Evolutionary conservation across 148 eudicot species (phyloP).

Genomic region (Persicaria tinctoria): DNA sequence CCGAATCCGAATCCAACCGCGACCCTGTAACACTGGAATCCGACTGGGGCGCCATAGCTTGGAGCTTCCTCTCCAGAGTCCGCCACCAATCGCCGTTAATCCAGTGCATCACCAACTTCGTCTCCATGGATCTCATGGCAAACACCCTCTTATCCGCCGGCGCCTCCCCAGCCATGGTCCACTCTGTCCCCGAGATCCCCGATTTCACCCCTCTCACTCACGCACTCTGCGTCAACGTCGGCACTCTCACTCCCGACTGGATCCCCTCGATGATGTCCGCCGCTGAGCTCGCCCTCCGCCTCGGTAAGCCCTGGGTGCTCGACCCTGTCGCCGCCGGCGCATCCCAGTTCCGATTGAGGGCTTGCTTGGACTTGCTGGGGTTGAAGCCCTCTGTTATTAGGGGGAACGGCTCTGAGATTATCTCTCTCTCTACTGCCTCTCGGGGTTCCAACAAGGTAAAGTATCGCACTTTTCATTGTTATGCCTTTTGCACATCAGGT

Average conservation of each 20-base stretch:
- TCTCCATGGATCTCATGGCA: slow-evolving; percentile 69
- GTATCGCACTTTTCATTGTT: not conserved
- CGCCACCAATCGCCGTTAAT: slow-evolving; percentile 38
- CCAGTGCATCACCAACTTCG: slow-evolving; percentile 71
- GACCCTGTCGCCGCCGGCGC: slow-evolving; percentile 89
- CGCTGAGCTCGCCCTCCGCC: slow-evolving; percentile 30
- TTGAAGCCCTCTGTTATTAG: slow-evolving; percentile 67
- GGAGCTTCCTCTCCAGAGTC: slow-evolving; percentile 24
- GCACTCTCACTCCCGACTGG: slow-evolving; percentile 56
- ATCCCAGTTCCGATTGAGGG: slow-evolving; percentile 57
- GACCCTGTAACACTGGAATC: not conserved
- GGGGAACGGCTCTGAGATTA: slow-evolving; percentile 88
- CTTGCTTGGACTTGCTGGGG: slow-evolving; percentile 62
- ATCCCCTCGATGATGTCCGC: slow-evolving; percentile 74
- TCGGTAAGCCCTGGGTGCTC: slow-evolving; percentile 71
- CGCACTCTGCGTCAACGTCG: slow-evolving; percentile 60
- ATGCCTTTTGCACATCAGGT: not conserved
- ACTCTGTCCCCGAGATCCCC: slow-evolving; percentile 38
- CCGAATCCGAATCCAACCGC: slow-evolving; percentile 1
- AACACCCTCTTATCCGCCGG: slow-evolving; percentile 58
- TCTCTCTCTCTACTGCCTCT: slow-evolving; percentile 45
- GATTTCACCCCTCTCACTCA: slow-evolving; percentile 62
- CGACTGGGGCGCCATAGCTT: slow-evolving; percentile 26
- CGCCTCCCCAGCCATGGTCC: slow-evolving; percentile 73
- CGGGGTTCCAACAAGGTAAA: not conserved